phyloP scores from a whole-genome alignment of 441 rosid genomes.

The Eruca vesicaria region DNA sequence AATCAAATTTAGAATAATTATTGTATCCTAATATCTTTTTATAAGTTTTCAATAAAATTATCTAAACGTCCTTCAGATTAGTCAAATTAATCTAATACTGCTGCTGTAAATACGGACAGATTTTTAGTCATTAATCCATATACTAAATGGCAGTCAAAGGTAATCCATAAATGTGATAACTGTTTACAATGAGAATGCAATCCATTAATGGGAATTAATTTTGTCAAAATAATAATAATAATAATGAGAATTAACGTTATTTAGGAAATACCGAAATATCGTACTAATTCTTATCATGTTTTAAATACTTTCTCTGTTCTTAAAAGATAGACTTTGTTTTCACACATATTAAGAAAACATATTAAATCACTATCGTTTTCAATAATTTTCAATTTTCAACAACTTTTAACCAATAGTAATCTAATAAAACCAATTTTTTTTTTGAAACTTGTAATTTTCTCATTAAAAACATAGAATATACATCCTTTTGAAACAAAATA shows the following conservation, averaged over 20 bases:
- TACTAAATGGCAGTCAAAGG: neutral
- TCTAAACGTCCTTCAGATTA: neutral
- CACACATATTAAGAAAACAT: too few relatives aligned
- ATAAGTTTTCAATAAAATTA: neutral
- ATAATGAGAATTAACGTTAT: too few relatives aligned
- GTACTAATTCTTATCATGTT: neutral
- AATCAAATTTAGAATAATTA: neutral
- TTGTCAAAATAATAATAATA: too few relatives aligned
- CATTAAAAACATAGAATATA: too few relatives aligned
- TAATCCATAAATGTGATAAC: neutral
- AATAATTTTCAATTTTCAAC: too few relatives aligned
- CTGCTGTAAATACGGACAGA: neutral
- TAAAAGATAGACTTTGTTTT: too few relatives aligned
- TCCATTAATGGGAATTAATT: neutral
- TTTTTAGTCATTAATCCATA: neutral
- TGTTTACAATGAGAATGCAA: neutral
- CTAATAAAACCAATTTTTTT: too few relatives aligned
- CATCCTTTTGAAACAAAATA: too few relatives aligned
- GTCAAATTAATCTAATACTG: neutral
- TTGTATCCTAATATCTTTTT: neutral
- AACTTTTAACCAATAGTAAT: too few relatives aligned
- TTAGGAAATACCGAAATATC: neutral
- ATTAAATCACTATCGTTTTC: too few relatives aligned
- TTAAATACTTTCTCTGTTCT: too few relatives aligned
- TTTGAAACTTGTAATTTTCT: too few relatives aligned